Base-by-base conservation (phyloP, 2,329 filamentous ascomycete species). In the Botrytis aclada region DNA sequence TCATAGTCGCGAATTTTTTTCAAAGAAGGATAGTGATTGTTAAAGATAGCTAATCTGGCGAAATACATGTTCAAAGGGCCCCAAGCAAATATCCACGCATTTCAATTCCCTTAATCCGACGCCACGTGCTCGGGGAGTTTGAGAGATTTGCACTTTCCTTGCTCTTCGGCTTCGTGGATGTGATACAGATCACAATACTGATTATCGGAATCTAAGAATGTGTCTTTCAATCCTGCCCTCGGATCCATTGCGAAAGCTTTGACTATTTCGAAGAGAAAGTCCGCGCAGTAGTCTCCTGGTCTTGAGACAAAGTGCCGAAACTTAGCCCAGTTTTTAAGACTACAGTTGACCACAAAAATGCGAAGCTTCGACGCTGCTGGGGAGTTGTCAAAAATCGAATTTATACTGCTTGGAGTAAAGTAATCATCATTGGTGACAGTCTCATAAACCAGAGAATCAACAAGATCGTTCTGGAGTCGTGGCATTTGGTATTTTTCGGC, bases 331-430 rank as follows among this genome's bases (percentile, higher is more conserved):
- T 32, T 32, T 2, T 14, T 6, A 0, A 64, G 7, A 64, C 1
- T 64, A 10, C 8, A 12, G 6, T 51, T 37, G 29, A 65, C 20
- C 1, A 20, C 63, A 37, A 47, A 41, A 34, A 65, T 10, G 4
- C 43, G 63, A 37, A 65, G 29, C 43, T 47, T 65, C 0, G 63
- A 65, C 22, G 12, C 25, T 16, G 63, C 6, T 3, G 10, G 63
- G 14, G 63, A 25, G 7, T 47, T 47, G 0, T 25, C 0, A 9
- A 25, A 65, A 29, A 32, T 34, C 0, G 20, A 25, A n/a, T 9
- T 9, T 25, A 25, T n/a, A 8, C 0, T 0, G 8, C 0, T 0
- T 25, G 10, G 7, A 1, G 1, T 47, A 16, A 16, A 20, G 4
- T 8, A n/a, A n/a, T 3, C 1, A 20, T 5, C 1, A 4, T 14